Percentiles rank a stretch among this genome's conserved stretches.
Conservation (phyloP, 1,284 basidiomycete species). For the Cutaneotrichosporon arboriforme region DNA sequence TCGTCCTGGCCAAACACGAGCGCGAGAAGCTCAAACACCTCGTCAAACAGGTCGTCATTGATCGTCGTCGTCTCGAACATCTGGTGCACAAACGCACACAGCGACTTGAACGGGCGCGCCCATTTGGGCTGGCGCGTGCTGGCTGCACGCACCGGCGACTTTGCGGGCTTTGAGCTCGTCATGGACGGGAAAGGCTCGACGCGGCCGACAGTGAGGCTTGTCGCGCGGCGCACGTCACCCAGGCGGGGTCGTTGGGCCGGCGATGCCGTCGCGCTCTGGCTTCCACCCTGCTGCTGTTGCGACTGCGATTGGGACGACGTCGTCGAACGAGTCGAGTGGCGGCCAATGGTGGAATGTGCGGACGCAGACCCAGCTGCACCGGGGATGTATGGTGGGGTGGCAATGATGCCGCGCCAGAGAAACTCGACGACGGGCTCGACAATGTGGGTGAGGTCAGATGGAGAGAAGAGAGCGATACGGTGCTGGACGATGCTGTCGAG, state of each 20-base stretch:
- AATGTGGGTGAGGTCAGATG: conserved; percentile 32
- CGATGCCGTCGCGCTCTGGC: neutral
- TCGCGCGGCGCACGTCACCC: conserved; percentile 2
- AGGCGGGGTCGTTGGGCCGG: neutral
- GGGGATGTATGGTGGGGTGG: neutral
- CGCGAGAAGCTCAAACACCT: conserved; percentile 33
- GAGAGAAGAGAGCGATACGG: conserved; percentile 39
- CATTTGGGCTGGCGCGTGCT: conserved; percentile 14
- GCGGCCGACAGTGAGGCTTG: conserved; percentile 14
- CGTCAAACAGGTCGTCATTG: conserved; percentile 32
- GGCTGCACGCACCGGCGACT: conserved; percentile 8
- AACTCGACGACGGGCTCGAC: conserved; percentile 35
- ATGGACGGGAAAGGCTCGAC: conserved; percentile 14
- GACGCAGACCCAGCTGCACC: neutral
- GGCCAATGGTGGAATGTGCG: conserved; percentile 10
- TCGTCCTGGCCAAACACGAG: conserved; percentile 37
- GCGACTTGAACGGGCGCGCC: conserved; percentile 24
- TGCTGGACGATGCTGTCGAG: conserved; percentile 29
- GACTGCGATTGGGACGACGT: neutral
- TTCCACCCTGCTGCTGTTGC: neutral
- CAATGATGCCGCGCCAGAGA: conserved; percentile 31
- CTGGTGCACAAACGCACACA: conserved; percentile 28
- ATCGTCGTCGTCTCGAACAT: conserved; percentile 30
- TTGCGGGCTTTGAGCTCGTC: conserved; percentile 7
- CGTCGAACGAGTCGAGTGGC: neutral